Percentiles rank a stretch among this genome's conserved stretches.
These are phyloP conservation scores for Phyllosticta citriasiana DNA, from an alignment of 2,329 filamentous ascomycete species.

Conservation along the genomic window DNA sequence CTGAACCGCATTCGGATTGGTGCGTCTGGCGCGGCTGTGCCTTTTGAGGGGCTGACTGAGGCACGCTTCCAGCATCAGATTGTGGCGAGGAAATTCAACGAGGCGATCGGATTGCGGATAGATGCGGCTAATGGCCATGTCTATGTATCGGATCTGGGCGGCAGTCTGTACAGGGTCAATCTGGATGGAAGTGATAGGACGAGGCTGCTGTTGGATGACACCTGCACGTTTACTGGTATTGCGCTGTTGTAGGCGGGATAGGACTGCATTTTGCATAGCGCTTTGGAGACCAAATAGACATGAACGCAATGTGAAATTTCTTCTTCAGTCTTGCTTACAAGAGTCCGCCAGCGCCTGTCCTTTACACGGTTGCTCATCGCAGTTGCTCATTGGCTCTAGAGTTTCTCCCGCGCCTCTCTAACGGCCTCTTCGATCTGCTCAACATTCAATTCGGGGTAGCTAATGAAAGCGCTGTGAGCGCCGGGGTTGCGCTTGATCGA, in stretches of 20 bases:
- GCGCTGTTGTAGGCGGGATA: neutral
- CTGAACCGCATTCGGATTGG: slow-evolving; percentile 32
- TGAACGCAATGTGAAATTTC: neutral
- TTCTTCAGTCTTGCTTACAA: neutral
- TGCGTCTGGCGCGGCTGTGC: neutral
- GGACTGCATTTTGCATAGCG: neutral
- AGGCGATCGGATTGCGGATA: slow-evolving; percentile 17
- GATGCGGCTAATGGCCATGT: slow-evolving; percentile 12
- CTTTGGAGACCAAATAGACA: neutral
- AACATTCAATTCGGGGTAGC: neutral
- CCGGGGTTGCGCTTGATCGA: slow-evolving; percentile 4
- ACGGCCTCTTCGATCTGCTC: neutral
- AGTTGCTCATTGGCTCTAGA: slow-evolving; percentile 10
- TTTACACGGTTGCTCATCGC: slow-evolving; percentile 9
- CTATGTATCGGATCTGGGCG: slow-evolving; percentile 16
- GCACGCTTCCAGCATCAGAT: neutral
- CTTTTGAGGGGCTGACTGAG: neutral
- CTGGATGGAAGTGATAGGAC: slow-evolving; percentile 3
- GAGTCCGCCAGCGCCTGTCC: neutral
- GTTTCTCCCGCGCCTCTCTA: neutral
- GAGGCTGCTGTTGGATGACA: slow-evolving; percentile 1
- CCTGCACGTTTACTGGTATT: slow-evolving; percentile 1
- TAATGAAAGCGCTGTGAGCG: slow-evolving; percentile 3
- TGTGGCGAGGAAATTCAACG: slow-evolving; percentile 17
- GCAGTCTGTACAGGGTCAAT: slow-evolving; percentile 8